A percentile compares a stretch with the other conserved stretches of the same genome.
phyloP scores from a whole-genome alignment of 2,329 filamentous ascomycete species.

The Pseudofabraea citricarpa region DNA sequence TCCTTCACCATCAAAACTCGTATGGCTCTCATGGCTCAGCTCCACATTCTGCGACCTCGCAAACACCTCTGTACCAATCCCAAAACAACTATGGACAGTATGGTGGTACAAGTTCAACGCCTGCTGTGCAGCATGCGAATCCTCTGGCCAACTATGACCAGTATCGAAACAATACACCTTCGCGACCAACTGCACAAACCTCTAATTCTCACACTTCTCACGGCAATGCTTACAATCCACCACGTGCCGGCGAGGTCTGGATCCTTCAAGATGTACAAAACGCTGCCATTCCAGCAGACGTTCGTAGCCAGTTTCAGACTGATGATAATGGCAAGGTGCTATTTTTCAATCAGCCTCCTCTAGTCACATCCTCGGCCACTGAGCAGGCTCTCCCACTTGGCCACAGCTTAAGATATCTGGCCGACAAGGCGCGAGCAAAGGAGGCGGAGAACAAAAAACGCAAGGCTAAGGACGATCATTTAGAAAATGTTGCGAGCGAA shows the following conservation, averaged over 20 bases:
- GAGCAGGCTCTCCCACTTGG: constrained; percentile 28
- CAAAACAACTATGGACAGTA: constrained; percentile 10
- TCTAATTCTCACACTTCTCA: constrained; percentile 13
- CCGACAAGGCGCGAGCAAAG: constrained; percentile 36
- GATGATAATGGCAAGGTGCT: constrained; percentile 61
- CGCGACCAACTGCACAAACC: constrained; percentile 10
- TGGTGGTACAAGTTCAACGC: constrained; percentile 8
- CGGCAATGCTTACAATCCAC: constrained; percentile 48
- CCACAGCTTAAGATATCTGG: constrained; percentile 46
- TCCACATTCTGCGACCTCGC: constrained; percentile 15
- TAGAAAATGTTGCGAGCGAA: constrained; percentile 24
- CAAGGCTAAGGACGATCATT: constrained; percentile 19
- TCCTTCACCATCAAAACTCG: constrained; percentile 21
- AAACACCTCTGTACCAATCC: constrained; percentile 21
- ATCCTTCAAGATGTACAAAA: constrained; percentile 60
- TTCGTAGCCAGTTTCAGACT: constrained; percentile 61
- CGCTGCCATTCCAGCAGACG: constrained; percentile 55
- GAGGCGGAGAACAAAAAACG: constrained; percentile 24
- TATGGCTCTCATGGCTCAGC: constrained; percentile 21
- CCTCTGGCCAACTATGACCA: constrained; percentile 18
- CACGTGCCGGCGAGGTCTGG: constrained; percentile 59
- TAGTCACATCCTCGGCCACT: constrained; percentile 35
- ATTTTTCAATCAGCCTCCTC: constrained; percentile 63
- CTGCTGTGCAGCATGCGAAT: constrained; percentile 19
- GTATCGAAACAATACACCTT: constrained; percentile 16